A percentile compares a stretch with the other conserved stretches of the same genome.
Evolutionary conservation across 768 basidiomycete species (phyloP).

Genomic region (Pulveroboletus sp.): DNA sequence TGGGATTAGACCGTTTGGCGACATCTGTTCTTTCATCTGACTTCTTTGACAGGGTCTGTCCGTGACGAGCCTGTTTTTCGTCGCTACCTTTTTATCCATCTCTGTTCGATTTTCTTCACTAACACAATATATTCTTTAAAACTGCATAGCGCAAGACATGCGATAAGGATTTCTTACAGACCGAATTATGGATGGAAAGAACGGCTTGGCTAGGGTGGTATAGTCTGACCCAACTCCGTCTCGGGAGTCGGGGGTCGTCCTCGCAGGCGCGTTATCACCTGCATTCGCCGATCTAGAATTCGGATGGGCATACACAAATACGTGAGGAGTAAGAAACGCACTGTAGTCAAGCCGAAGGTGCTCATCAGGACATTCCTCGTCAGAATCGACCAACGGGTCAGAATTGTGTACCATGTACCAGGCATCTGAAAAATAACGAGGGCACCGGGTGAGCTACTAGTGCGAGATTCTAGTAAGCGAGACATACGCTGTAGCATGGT

Average conservation of each 20-base stretch:
- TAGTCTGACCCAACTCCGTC: slow-evolving; percentile 24
- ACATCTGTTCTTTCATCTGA: slow-evolving; percentile 29
- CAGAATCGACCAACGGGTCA: slow-evolving; percentile 74
- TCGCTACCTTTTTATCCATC: slow-evolving; percentile 5
- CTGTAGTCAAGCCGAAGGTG: slow-evolving; percentile 62
- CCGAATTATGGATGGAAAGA: background rate
- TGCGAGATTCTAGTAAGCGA: background rate
- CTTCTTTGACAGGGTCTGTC: slow-evolving; percentile 9
- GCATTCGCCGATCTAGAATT: slow-evolving; percentile 51
- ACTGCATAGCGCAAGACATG: slow-evolving; percentile 14
- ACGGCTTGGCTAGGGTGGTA: slow-evolving; percentile 4
- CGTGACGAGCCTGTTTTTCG: slow-evolving; percentile 12
- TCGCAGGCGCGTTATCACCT: slow-evolving; percentile 54
- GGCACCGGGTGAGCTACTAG: slow-evolving; percentile 4
- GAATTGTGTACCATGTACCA: slow-evolving; percentile 63
- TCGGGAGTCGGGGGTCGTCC: slow-evolving; percentile 57
- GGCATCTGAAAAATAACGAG: slow-evolving; percentile 46
- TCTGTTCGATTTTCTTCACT: slow-evolving; percentile 17
- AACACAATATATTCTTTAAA: slow-evolving; percentile 24
- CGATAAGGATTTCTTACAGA: background rate
- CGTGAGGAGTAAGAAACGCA: slow-evolving; percentile 24
- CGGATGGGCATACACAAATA: slow-evolving; percentile 8
- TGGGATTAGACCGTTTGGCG: slow-evolving; percentile 31
- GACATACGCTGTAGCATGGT: slow-evolving; percentile 66
- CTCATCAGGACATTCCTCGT: slow-evolving; percentile 65